phyloP scores from a whole-genome alignment of 768 basidiomycete genomes.

The Leccinum barrowsii region DNA sequence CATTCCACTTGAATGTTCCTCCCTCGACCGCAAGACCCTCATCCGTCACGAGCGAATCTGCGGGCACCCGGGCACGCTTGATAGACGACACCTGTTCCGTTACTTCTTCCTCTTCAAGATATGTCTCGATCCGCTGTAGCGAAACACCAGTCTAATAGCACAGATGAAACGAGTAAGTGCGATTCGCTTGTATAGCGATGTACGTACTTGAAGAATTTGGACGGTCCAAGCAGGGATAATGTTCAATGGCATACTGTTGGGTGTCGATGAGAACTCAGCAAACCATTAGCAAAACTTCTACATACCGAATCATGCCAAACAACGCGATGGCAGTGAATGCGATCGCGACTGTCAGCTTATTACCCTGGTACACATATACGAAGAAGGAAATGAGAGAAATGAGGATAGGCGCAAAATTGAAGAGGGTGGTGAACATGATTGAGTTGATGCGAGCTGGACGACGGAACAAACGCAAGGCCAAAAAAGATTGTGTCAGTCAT shows the following conservation, averaged over 20 bases:
- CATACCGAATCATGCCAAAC: constrained; percentile 78
- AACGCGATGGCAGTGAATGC: constrained; percentile 89
- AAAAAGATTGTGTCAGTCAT: background rate
- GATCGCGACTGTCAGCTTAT: constrained; percentile 69
- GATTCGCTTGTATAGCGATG: background rate
- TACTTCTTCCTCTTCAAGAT: constrained; percentile 61
- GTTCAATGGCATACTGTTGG: constrained; percentile 60
- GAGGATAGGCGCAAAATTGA: constrained; percentile 72
- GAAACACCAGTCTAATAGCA: constrained; percentile 48
- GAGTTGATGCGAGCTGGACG: constrained; percentile 65
- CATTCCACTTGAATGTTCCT: constrained; percentile 57
- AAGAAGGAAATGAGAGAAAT: constrained; percentile 81
- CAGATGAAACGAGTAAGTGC: background rate
- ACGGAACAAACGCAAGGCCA: background rate
- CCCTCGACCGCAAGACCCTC: constrained; percentile 46
- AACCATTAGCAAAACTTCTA: background rate
- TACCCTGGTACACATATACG: constrained; percentile 65
- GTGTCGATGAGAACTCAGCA: background rate
- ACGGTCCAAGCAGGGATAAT: constrained; percentile 80
- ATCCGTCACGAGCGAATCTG: constrained; percentile 21
- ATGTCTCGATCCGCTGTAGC: constrained; percentile 56
- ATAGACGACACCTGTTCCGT: constrained; percentile 55
- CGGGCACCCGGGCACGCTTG: constrained; percentile 35
- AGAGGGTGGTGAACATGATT: constrained; percentile 67
- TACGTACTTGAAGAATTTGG: constrained; percentile 57